Percentiles rank a stretch among this genome's conserved stretches.
These are phyloP conservation scores for Lunasporangiospora selenospora DNA, from an alignment of 192 early-diverging fungal genomes.

Conservation along the genomic window DNA sequence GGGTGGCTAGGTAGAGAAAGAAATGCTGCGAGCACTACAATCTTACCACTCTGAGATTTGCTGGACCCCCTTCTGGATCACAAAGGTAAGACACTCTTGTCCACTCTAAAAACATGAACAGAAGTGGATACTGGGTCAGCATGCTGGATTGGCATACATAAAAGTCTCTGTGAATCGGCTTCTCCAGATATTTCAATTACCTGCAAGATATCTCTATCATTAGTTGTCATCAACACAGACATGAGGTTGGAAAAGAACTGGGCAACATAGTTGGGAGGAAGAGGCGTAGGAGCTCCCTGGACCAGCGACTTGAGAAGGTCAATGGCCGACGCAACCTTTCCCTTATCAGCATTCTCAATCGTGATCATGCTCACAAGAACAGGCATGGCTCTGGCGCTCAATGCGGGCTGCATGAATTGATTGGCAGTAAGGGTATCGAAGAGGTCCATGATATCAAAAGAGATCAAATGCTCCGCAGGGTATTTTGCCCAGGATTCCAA, in stretches of 20 bases:
- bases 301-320: slow-evolving; percentile 78
- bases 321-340: slow-evolving; percentile 62
- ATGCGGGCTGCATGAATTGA: slow-evolving; percentile 60
- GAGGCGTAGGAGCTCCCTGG: slow-evolving; percentile 71
- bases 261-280: slow-evolving; percentile 73
- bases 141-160: background rate
- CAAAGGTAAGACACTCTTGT: slow-evolving; percentile 80
- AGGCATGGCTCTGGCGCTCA: slow-evolving; percentile 80
- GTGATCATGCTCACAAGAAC: slow-evolving; percentile 54
- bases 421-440: slow-evolving; percentile 80
- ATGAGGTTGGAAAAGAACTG: slow-evolving; percentile 86
- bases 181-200: slow-evolving; percentile 14
- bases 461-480: slow-evolving; percentile 80
- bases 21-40: no score
- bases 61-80: slow-evolving; percentile 80
- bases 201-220: slow-evolving; percentile 85
- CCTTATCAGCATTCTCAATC: slow-evolving; percentile 37
- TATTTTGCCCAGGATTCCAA: slow-evolving; percentile 82
- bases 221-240: slow-evolving; percentile 67
- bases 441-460: slow-evolving; percentile 77
- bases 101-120: slow-evolving; percentile 61
- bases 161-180: background rate
- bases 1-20: background rate
- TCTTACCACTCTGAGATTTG: slow-evolving; percentile 80
- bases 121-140: background rate